Evolutionary conservation across 768 basidiomycete species (phyloP).

Genomic region (Psilocybe cyanescens): DNA sequence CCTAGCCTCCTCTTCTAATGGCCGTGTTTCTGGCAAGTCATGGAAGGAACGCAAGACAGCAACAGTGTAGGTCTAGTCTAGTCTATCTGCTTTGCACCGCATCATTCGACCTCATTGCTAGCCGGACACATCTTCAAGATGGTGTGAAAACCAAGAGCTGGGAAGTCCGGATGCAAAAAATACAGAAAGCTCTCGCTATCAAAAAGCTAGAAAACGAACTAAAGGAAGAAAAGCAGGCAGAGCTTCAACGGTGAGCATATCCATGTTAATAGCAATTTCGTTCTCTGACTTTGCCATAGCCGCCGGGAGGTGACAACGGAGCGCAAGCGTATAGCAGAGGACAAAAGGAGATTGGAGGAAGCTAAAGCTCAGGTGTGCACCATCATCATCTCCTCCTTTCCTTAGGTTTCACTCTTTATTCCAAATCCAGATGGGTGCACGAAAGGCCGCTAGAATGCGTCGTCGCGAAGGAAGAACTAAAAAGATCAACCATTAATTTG

Average conservation of each 20-base stretch:
- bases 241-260: conserved; percentile 55
- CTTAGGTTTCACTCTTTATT: conserved; percentile 4
- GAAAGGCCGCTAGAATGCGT: conserved; percentile 73
- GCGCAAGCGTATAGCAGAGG: conserved; percentile 74
- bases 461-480: conserved; percentile 78
- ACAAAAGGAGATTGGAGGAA: conserved; percentile 68
- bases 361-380: conserved; percentile 60
- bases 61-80: conserved; percentile 45
- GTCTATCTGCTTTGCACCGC: background rate
- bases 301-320: conserved; percentile 70
- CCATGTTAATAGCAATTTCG: conserved; percentile 6
- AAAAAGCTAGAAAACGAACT: conserved; percentile 77
- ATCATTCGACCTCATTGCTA: conserved; percentile 30
- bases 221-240: conserved; percentile 76
- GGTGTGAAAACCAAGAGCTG: conserved; percentile 71
- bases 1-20: conserved; percentile 62
- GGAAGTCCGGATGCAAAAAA: conserved; percentile 71
- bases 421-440: conserved; percentile 71
- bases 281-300: conserved; percentile 26
- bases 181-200: conserved; percentile 65
- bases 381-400: conserved; percentile 6
- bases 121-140: conserved; percentile 68
- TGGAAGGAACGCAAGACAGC: conserved; percentile 62
- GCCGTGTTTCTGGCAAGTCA: conserved; percentile 69
- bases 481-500: conserved; percentile 72